Evolutionary conservation across 345 rosid species (phyloP).

Genomic region (Durio zibethinus): DNA sequence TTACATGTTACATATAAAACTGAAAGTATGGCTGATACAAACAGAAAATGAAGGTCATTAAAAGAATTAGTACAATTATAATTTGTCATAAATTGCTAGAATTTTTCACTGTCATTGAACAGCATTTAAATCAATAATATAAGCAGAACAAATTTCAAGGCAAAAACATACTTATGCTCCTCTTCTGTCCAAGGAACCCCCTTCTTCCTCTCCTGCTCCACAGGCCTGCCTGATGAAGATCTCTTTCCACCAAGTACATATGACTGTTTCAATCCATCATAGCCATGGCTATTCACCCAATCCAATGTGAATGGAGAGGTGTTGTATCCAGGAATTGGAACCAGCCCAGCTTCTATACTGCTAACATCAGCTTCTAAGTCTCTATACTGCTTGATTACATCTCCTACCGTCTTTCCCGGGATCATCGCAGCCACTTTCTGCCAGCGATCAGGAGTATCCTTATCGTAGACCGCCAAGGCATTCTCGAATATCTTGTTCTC

Average conservation of each 20-base stretch:
- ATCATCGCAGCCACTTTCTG: constrained; percentile 52
- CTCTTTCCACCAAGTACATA: constrained; percentile 62
- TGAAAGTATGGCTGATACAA: not conserved
- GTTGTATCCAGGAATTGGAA: constrained; percentile 56
- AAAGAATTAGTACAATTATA: not conserved
- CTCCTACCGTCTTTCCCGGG: constrained; percentile 64
- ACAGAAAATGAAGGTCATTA: not conserved
- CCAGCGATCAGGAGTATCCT: constrained; percentile 72
- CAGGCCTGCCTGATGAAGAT: constrained; percentile 45
- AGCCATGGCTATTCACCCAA: constrained; percentile 39
- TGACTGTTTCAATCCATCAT: constrained; percentile 49
- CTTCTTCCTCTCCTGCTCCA: constrained; percentile 90
- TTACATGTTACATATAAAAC: not conserved
- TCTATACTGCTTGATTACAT: constrained; percentile 57
- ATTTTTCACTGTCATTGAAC: not conserved
- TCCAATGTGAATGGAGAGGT: constrained; percentile 57
- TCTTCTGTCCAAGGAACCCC: constrained; percentile 99
- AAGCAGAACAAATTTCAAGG: not conserved
- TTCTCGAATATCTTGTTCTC: constrained; percentile 89
- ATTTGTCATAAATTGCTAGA: not conserved
- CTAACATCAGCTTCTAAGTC: constrained; percentile 65
- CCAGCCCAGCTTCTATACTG: constrained; percentile 62
- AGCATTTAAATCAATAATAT: not conserved
- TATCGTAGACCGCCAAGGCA: constrained; percentile 66
- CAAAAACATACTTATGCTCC: constrained; percentile 70